Base-by-base conservation (phyloP, 2,329 filamentous ascomycete species). In the Chrysoporthe puriensis region DNA sequence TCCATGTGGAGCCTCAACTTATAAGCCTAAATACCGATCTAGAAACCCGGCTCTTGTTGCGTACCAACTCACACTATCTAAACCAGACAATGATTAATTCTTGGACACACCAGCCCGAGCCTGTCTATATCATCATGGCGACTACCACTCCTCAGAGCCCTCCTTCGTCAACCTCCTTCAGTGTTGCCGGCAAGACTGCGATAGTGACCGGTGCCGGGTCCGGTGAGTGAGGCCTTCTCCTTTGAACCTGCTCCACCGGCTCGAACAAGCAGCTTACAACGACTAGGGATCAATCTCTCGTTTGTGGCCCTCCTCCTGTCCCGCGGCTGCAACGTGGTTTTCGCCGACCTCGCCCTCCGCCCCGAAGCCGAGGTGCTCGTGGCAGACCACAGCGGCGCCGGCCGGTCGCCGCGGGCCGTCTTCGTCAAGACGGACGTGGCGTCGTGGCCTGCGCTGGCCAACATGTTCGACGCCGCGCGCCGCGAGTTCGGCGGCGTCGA, bases 131-230 rank as follows among this genome's bases (percentile, higher is more conserved):
- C 56, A 58, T 11, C n/a, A 63, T 56, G 63, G 44, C 66, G 36
- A 52, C 63, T 11, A 26, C 34, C 9, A 26, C 63, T 52, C 58
- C 43, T 18, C 11, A 34, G 21, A n/a, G n/a, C 40, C 32, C 43
- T 16, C 60, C 58, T 21, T 4, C 43, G 21, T 52, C 44, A 16
- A 43, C 36, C 26, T 9, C 67, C 14, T 69, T 69, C 62, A 67
- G 43, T 26, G 79, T 84, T 26, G 72, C 78, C 63, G 80, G 79
- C 62, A 83, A 81, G 72, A 81, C 83, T 14, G 85, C 85, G 14
- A 84, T 87, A 59, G 77, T 87, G 42, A 87, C 84, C 13, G 85
- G 85, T 43, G 84, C 83, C 50, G 84, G 85, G 36, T 86, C 84
- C 59, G 84, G 84, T 82, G 74, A 69, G 75, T 40, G 48, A 6